Percentiles rank a stretch among this genome's conserved stretches.
These are phyloP conservation scores for Talaromyces sp. DNA, from an alignment of 2,329 filamentous ascomycete species.

Conservation along the genomic window DNA sequence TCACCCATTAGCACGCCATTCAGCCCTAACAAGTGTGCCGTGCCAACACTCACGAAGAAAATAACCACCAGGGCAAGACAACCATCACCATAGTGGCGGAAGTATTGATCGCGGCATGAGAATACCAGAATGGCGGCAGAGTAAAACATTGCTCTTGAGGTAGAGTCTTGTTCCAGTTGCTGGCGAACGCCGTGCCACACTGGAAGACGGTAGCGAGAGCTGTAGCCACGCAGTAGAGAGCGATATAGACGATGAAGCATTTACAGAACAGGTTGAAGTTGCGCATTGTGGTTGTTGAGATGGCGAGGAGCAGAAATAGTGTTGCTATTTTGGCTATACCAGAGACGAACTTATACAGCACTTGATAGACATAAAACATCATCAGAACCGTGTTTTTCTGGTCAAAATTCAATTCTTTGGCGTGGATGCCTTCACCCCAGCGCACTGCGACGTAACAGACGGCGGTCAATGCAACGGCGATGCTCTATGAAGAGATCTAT, in stretches of 20 bases:
- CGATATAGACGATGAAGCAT: slow-evolving; percentile 4
- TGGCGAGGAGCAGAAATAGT: not conserved
- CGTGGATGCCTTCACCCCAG: slow-evolving; percentile 6
- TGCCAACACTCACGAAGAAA: not conserved
- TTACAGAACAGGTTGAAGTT: slow-evolving; percentile 1
- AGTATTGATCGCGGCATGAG: slow-evolving; percentile 1
- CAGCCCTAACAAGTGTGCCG: too few species aligned
- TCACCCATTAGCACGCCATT: not conserved
- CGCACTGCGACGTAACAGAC: not conserved
- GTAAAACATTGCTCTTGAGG: not conserved
- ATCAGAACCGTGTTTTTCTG: not conserved
- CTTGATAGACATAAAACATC: slow-evolving; percentile 8
- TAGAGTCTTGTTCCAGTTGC: slow-evolving; percentile 7
- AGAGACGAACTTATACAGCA: slow-evolving; percentile 6
- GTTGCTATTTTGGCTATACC: slow-evolving; percentile 6
- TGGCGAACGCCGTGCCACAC: slow-evolving; percentile 1
- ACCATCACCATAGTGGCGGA: slow-evolving; percentile 4
- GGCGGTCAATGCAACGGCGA: not conserved
- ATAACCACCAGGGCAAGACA: slow-evolving; percentile 4
- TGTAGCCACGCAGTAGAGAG: not conserved
- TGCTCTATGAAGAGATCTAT: not conserved
- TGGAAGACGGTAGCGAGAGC: not conserved
- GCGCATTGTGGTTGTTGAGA: not conserved
- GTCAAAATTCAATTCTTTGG: not conserved
- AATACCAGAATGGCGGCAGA: slow-evolving; percentile 8